phyloP scores from a whole-genome alignment of 345 rosid genomes.

The Eutrema japonicum region DNA sequence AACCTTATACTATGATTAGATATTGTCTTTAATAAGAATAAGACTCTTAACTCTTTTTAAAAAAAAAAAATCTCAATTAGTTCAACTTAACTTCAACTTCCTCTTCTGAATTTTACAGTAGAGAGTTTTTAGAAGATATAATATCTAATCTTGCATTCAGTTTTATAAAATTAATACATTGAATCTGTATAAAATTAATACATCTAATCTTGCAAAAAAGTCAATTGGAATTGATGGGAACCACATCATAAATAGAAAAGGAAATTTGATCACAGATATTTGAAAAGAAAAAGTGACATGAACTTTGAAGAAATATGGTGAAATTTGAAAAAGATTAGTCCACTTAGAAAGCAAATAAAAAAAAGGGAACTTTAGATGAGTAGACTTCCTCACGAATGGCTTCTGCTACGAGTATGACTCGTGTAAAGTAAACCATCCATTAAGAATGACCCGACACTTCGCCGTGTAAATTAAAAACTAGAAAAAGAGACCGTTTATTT shows the following conservation, averaged over 20 bases:
- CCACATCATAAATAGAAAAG: background rate
- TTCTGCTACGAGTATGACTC: conserved; percentile 2
- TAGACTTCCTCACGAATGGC: conserved; percentile 32
- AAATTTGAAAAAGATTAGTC: background rate
- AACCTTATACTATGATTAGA: too few relatives aligned
- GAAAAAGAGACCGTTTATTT: conserved; percentile 10
- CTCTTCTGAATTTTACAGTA: background rate
- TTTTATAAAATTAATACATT: background rate
- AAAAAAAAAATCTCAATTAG: background rate
- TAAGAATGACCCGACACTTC: background rate
- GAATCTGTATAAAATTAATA: background rate
- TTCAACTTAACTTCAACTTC: background rate
- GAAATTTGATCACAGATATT: background rate
- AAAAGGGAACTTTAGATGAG: conserved; percentile 23
- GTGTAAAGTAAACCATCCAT: conserved; percentile 15
- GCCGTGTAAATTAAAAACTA: conserved; percentile 11
- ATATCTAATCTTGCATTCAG: background rate
- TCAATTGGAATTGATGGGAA: conserved; percentile 7
- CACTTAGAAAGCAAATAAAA: conserved; percentile 26
- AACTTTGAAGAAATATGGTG: background rate
- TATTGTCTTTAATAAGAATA: background rate
- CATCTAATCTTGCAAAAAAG: background rate
- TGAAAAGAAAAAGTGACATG: conserved; percentile 4
- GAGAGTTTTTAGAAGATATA: too few relatives aligned
- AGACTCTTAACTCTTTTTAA: background rate